A percentile compares a stretch with the other conserved stretches of the same genome.
These are phyloP conservation scores for Paramecium tetraurelia DNA, from an alignment of 73 alveolate species.

Conservation along the genomic window DNA sequence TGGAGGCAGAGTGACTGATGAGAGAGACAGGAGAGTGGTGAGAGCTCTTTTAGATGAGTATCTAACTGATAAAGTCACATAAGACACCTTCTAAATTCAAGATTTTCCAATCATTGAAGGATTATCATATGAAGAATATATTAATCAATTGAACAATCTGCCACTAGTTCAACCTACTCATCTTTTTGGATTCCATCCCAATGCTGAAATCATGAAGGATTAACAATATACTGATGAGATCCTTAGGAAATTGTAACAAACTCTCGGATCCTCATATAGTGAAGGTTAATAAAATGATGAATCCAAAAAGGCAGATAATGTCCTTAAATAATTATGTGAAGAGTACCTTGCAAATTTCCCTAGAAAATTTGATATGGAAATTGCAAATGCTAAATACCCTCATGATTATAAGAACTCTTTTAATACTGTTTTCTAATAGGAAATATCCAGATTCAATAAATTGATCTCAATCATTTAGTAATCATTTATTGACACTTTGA, in stretches of 20 bases:
- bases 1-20: constrained; percentile 99
- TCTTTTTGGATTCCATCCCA: constrained; percentile 98
- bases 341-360: constrained; percentile 85
- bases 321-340: constrained; percentile 80
- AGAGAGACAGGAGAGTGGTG: constrained; percentile 97
- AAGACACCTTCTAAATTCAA: neutral
- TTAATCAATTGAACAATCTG: constrained; percentile 55
- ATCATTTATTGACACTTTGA: constrained; percentile 71
- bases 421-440: constrained; percentile 78
- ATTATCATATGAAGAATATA: constrained; percentile 79
- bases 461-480: constrained; percentile 61
- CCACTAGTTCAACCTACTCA: constrained; percentile 93
- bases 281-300: constrained; percentile 74
- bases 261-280: constrained; percentile 67
- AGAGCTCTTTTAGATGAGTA: constrained; percentile 89
- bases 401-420: constrained; percentile 75
- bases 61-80: constrained; percentile 53
- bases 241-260: neutral
- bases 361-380: constrained; percentile 83
- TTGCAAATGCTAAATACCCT: constrained; percentile 94
- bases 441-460: constrained; percentile 75
- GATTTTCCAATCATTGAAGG: constrained; percentile 90
- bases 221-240: constrained; percentile 72
- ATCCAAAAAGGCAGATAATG: constrained; percentile 73
- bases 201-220: constrained; percentile 97